phyloP scores from a whole-genome alignment of 306 rosid genomes.

The Fragaria ananassa region DNA sequence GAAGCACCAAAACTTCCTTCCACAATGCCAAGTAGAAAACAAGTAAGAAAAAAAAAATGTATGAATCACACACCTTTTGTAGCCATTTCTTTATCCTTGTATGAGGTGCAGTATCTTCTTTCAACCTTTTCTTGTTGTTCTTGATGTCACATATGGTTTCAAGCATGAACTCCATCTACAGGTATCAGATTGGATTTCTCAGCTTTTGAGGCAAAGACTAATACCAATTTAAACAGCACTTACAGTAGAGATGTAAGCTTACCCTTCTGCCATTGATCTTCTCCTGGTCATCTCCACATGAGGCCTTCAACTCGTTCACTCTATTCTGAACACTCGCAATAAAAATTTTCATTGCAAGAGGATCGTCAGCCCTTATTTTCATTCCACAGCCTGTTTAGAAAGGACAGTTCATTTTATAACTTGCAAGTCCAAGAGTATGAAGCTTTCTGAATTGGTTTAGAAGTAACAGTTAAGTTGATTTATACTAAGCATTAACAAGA shows the following conservation, averaged over 20 bases:
- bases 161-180: conserved; percentile 98
- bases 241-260: conserved; percentile 27
- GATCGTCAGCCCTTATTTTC: conserved; percentile 94
- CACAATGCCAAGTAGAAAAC: conserved; percentile 10
- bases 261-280: conserved; percentile 66
- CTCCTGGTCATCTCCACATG: conserved; percentile 43
- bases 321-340: conserved; percentile 66
- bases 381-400: conserved; percentile 78
- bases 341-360: conserved; percentile 74
- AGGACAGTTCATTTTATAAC: conserved; percentile 14
- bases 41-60: neutral
- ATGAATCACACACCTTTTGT: conserved; percentile 55
- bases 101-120: conserved; percentile 72
- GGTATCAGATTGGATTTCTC: conserved; percentile 27
- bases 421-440: neutral
- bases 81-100: conserved; percentile 88
- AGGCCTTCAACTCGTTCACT: conserved; percentile 60
- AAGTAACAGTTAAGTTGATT: conserved; percentile 9
- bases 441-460: neutral
- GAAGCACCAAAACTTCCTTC: neutral
- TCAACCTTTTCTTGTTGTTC: conserved; percentile 80
- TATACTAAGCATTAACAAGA: neutral
- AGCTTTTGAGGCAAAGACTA: neutral
- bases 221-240: neutral
- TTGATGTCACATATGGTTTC: conserved; percentile 89